These are phyloP conservation scores for Annona cherimola DNA, from an alignment of 164 flowering plant genomes.

Conservation along the genomic window DNA sequence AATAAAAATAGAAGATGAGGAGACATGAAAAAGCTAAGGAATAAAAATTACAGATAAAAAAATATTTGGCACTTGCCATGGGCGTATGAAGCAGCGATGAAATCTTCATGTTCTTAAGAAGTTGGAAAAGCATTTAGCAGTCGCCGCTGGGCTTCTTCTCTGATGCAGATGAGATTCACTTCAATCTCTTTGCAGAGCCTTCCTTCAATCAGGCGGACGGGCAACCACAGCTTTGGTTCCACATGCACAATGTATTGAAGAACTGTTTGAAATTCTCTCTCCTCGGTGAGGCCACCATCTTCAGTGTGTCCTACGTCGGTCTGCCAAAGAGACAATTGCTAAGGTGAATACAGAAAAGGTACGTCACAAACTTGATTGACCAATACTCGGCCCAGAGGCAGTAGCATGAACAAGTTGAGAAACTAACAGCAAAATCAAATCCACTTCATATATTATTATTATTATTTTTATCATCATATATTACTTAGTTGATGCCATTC, in stretches of 20 bases:
- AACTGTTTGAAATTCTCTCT: constrained; percentile 32
- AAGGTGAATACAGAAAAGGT: background rate
- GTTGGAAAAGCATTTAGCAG: constrained; percentile 14
- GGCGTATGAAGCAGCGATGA: background rate
- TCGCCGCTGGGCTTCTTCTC: constrained; percentile 35
- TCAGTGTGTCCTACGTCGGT: constrained; percentile 10
- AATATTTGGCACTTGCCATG: background rate
- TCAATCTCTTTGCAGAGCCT: constrained; percentile 66
- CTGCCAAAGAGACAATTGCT: constrained; percentile 19
- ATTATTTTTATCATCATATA: too few relatives aligned
- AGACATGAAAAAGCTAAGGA: background rate
- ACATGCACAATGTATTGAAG: constrained; percentile 64
- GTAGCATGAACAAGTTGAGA: too few relatives aligned
- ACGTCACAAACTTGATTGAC: background rate
- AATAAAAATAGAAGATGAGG: too few relatives aligned
- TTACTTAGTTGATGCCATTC: background rate
- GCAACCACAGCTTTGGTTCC: constrained; percentile 74
- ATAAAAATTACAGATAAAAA: background rate
- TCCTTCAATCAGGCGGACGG: constrained; percentile 72
- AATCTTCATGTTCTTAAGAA: constrained; percentile 9
- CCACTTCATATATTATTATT: too few relatives aligned
- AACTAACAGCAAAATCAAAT: too few relatives aligned
- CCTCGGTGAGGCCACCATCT: constrained; percentile 15
- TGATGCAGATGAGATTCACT: constrained; percentile 48
- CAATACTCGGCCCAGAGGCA: background rate